These are phyloP conservation scores for Podila horticola DNA, from an alignment of 192 early-diverging fungal genomes.

Conservation along the genomic window DNA sequence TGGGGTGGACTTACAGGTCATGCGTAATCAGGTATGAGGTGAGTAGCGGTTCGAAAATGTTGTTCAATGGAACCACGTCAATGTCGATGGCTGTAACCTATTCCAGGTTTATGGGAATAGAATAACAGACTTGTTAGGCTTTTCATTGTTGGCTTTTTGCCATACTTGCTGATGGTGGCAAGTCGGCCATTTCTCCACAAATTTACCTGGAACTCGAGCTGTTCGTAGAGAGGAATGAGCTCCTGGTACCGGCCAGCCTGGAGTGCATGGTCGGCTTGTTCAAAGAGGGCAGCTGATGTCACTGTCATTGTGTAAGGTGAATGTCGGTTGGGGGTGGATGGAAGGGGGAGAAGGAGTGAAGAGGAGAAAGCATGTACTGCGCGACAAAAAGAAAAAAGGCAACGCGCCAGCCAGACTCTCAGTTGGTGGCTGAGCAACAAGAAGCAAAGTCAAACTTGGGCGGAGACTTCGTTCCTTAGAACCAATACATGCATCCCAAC, in stretches of 20 bases:
- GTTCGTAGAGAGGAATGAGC: conserved; percentile 49
- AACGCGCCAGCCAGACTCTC: no score
- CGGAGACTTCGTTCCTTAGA: no score
- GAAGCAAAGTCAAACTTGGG: no score
- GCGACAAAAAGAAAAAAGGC: background rate
- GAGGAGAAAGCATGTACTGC: background rate
- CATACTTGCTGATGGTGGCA: background rate
- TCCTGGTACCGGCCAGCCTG: conserved; percentile 45
- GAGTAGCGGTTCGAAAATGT: conserved; percentile 40
- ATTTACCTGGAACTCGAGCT: conserved; percentile 44
- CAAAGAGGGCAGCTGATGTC: conserved; percentile 19
- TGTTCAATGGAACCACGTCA: conserved; percentile 45
- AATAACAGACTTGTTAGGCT: background rate
- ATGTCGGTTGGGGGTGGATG: no score
- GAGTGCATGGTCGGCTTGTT: conserved; percentile 34
- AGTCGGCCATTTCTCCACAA: background rate
- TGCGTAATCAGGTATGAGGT: conserved; percentile 36
- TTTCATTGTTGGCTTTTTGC: background rate
- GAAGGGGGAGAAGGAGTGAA: background rate
- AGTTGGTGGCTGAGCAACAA: no score
- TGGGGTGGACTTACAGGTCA: conserved; percentile 31
- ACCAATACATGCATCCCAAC: no score
- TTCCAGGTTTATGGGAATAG: background rate
- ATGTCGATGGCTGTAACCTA: conserved; percentile 44
- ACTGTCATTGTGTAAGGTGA: background rate